Base-by-base conservation (phyloP, 2,329 filamentous ascomycete species). In the Sarocladium kiliense region DNA sequence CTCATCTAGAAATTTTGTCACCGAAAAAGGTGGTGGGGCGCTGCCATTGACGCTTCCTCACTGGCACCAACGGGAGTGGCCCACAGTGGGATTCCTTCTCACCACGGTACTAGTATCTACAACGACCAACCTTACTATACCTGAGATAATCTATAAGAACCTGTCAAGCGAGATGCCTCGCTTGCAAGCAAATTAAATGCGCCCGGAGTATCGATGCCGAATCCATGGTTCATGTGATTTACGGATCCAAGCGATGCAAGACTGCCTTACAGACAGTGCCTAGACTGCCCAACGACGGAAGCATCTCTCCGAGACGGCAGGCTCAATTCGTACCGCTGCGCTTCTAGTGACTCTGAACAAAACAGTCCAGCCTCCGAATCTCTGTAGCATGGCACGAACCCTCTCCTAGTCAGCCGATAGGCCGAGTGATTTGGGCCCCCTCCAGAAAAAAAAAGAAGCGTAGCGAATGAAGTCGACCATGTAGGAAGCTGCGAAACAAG, bases 1-100 rank as follows among this genome's bases (percentile, higher is more conserved):
- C 47, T 51, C 47, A 51, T 51, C 47, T n/a, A 51, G 47, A 51
- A 51, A 34, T 51, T 51, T 51, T 51, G 47, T 19, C 47, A 36
- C 12, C 26, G 27, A 51, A 49, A 32, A 49, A 19, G 26, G 18
- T 36, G 47, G 47, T 51, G 47, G 47, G 47, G 47, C 47, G n/a
- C 36, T 32, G 41, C 41, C 47, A n/a, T 16, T 51, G 27, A 49
- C 44, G 44, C 14, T 30, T 19, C 5, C n/a, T 34, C 21, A 23
- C 27, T 36, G 47, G 44, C 25, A 47, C 44, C 47, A 51, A 23
- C 21, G 11, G 3, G 4, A 36, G 47, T 36, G 47, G 47, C 47
- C 44, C 44, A 47, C 44, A 47, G 14, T 44, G 39, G 7, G n/a
- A 21, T 23, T 18, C 6, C 14, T 44, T 18, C 11, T 18, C 36